Evolutionary conservation across 108 stramenopile genomes (phyloP).

Genomic region (Cyclotella atomus): DNA sequence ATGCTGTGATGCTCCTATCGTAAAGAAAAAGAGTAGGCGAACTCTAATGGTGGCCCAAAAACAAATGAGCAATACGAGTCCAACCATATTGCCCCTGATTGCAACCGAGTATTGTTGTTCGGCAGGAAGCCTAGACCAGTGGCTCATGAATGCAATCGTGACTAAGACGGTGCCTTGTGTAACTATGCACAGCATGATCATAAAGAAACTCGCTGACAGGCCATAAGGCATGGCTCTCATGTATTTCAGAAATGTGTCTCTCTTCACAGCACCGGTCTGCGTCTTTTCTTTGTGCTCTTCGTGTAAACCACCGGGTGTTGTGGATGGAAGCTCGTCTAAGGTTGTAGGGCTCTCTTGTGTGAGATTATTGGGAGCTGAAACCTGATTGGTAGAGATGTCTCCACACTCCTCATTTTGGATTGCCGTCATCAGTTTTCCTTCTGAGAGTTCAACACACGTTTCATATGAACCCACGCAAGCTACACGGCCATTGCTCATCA

Average conservation of each 20-base stretch:
- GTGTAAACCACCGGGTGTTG: not conserved
- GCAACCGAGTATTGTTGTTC: constrained; percentile 54
- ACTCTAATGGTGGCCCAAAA: constrained; percentile 57
- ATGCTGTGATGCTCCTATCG: constrained; percentile 64
- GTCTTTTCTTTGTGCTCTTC: constrained; percentile 75
- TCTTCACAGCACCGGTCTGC: constrained; percentile 66
- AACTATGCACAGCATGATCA: constrained; percentile 58
- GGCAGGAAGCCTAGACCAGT: constrained; percentile 60
- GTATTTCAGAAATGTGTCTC: constrained; percentile 76
- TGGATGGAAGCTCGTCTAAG: not conserved
- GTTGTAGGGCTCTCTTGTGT: not conserved
- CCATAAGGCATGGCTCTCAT: constrained; percentile 69
- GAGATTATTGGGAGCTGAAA: not conserved
- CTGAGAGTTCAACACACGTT: constrained; percentile 62
- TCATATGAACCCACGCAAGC: constrained; percentile 71
- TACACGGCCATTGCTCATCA: constrained; percentile 74
- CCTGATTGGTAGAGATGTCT: constrained; percentile 12
- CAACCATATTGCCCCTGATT: constrained; percentile 57
- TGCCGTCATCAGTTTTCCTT: constrained; percentile 42
- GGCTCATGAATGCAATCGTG: constrained; percentile 59
- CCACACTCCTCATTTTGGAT: constrained; percentile 30
- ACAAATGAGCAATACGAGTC: constrained; percentile 49
- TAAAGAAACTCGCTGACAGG: constrained; percentile 35
- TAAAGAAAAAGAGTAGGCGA: constrained; percentile 49
- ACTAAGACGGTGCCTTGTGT: constrained; percentile 67